A percentile compares a stretch with the other conserved stretches of the same genome.
Evolutionary conservation across 768 basidiomycete species (phyloP).

Genomic region (Psilocybe subaeruginosa): DNA sequence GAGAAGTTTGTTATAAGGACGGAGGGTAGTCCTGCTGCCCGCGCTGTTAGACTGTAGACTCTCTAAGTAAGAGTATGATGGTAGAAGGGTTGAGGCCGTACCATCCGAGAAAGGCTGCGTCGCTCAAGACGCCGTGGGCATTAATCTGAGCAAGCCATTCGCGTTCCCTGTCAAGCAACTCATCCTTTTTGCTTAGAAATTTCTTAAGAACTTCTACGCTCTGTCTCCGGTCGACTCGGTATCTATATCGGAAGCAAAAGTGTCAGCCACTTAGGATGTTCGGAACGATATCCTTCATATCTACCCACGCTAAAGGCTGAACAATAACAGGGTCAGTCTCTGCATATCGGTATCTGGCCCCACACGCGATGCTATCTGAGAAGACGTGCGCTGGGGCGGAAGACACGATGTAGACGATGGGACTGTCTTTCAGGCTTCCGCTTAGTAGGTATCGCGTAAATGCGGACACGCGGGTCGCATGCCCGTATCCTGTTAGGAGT

Average conservation of each 20-base stretch:
- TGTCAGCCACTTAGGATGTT: background rate
- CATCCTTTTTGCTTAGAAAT: constrained; percentile 61
- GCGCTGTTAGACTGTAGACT: constrained; percentile 60
- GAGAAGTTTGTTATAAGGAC: constrained; percentile 82
- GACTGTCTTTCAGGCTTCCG: constrained; percentile 37
- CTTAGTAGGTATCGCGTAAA: constrained; percentile 62
- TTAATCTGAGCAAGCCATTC: constrained; percentile 56
- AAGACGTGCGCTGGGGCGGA: constrained; percentile 78
- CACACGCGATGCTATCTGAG: constrained; percentile 59
- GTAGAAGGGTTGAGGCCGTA: constrained; percentile 31
- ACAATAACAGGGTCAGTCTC: constrained; percentile 81
- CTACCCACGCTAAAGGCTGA: constrained; percentile 74
- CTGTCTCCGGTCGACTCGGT: constrained; percentile 72
- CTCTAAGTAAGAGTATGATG: background rate
- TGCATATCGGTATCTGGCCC: constrained; percentile 70
- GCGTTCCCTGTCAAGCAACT: constrained; percentile 54
- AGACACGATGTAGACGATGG: constrained; percentile 66
- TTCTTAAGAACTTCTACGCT: constrained; percentile 63
- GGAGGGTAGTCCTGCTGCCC: constrained; percentile 64
- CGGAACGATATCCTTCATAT: background rate
- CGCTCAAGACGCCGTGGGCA: constrained; percentile 69
- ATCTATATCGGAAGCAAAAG: constrained; percentile 37
- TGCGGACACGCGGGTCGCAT: constrained; percentile 82
- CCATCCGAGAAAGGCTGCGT: constrained; percentile 82
- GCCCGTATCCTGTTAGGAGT: constrained; percentile 66